A percentile compares a stretch with the other conserved stretches of the same genome.
These are phyloP conservation scores for Penicillium turbatum DNA, from an alignment of 495 filamentous ascomycete species.

Conservation along the genomic window DNA sequence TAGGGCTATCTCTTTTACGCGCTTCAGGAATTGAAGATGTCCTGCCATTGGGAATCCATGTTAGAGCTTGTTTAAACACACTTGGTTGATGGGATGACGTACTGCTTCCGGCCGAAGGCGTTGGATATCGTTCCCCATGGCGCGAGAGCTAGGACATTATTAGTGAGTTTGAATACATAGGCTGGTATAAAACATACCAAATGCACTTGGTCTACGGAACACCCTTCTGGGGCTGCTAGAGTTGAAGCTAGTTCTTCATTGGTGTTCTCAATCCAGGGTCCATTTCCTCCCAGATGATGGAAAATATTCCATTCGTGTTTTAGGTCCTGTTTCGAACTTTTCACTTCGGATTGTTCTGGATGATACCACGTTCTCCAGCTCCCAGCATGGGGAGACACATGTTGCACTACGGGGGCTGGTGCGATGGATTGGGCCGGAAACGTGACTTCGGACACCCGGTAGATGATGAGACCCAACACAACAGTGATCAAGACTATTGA, in stretches of 20 bases:
- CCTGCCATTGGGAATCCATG: conserved; percentile 30
- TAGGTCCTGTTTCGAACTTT: not conserved
- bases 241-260: conserved; percentile 33
- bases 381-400: not conserved
- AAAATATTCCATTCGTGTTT: conserved; percentile 47
- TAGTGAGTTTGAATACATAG: not conserved
- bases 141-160: conserved; percentile 48
- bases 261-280: conserved; percentile 55
- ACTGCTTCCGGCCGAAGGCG: conserved; percentile 47
- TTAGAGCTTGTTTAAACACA: not conserved
- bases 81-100: conserved; percentile 21
- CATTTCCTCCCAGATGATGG: conserved; percentile 55
- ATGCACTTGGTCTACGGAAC: conserved; percentile 53
- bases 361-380: not conserved
- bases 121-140: conserved; percentile 57
- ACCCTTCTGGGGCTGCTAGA: conserved; percentile 44
- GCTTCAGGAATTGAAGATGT: conserved; percentile 46
- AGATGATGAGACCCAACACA: not conserved
- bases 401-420: not conserved
- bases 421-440: not conserved
- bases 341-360: not conserved
- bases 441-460: not conserved
- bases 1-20: conserved; percentile 38
- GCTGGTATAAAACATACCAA: conserved; percentile 40
- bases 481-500: not conserved